Conservation (phyloP, 768 basidiomycete genomes). For the Suillus paluster region DNA sequence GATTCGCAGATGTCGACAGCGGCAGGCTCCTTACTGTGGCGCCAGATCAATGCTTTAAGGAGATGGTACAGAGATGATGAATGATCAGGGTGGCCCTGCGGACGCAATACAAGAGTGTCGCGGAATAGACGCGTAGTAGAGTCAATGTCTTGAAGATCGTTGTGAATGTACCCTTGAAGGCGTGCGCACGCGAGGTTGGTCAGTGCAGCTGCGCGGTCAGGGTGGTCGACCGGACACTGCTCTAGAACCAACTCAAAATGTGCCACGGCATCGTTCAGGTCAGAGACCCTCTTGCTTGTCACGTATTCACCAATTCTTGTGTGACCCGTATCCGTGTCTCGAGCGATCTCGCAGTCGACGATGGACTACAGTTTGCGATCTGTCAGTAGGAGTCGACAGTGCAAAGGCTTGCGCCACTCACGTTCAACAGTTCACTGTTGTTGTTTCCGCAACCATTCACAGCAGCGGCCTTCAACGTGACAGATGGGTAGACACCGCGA, state of each 20-base stretch:
- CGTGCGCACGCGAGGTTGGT: conserved; percentile 18
- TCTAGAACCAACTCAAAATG: conserved; percentile 2
- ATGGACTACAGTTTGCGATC: neutral
- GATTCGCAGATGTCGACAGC: neutral
- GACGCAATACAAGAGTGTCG: neutral
- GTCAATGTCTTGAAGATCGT: neutral
- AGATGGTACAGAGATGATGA: neutral
- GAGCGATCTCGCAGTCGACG: neutral
- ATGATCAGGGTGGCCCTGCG: neutral
- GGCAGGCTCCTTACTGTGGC: too few relatives aligned
- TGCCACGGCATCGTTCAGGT: neutral
- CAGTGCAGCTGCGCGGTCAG: conserved; percentile 6
- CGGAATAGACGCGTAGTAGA: neutral
- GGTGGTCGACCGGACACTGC: conserved; percentile 11
- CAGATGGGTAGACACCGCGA: neutral
- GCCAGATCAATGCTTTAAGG: neutral
- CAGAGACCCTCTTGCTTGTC: neutral
- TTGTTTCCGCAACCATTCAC: neutral
- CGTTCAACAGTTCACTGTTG: neutral
- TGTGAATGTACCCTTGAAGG: neutral
- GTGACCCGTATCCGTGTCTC: neutral
- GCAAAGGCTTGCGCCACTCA: neutral
- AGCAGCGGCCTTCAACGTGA: neutral
- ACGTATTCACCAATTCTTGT: neutral
- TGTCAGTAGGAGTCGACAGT: neutral